Base-by-base conservation (phyloP, 2,329 filamentous ascomycete genomes). In the Onygenales sp. region DNA sequence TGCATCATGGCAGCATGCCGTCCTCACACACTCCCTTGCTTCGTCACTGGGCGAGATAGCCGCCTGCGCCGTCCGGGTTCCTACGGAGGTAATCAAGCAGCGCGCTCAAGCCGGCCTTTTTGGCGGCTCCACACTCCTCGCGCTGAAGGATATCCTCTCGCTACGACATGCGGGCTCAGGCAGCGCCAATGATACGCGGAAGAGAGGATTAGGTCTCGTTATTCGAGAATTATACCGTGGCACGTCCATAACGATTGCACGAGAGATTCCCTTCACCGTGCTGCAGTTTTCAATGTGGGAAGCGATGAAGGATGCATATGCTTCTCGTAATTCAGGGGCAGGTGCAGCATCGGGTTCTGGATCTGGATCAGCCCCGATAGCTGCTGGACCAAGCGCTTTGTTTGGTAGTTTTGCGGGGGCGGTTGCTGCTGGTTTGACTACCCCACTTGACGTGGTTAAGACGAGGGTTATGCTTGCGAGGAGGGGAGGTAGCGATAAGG, bases 201-300 rank as follows among this genome's bases (percentile, higher is more conserved):
- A 13, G 66, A 72, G 60, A 59, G 74, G 55, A 57, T 75, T 55
- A 58, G 60, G 57, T 73, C 64, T 83, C 31, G 86, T 97, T 47
- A 84, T 88, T 78, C 75, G 81, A 57, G 91, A 96, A 72, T 72
- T 98, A 53, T 98, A 98, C 71, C 80, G 93, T 38, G 93, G 94
- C 1, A 95, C 90, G 80, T 81, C 83, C 14, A 90, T 97, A 61
- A 98, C 93, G 1, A 85, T 98, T 51, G 86, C 96, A 74, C 83
- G 93, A 55, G 93, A 98, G 76, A 91, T 98, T 57, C 93, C 93
- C 3, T 98, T 98, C 65, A 97, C 94, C 2, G 85, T 96, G 8
- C 87, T 98, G 58, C 93, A 98, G 71, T 98, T 98, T 68, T 93
- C 93, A 45, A 79, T 98, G 58, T 98, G 93, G 93, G 93, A 98